Conservation (phyloP, 345 rosid species). For the Linum trigynum region DNA sequence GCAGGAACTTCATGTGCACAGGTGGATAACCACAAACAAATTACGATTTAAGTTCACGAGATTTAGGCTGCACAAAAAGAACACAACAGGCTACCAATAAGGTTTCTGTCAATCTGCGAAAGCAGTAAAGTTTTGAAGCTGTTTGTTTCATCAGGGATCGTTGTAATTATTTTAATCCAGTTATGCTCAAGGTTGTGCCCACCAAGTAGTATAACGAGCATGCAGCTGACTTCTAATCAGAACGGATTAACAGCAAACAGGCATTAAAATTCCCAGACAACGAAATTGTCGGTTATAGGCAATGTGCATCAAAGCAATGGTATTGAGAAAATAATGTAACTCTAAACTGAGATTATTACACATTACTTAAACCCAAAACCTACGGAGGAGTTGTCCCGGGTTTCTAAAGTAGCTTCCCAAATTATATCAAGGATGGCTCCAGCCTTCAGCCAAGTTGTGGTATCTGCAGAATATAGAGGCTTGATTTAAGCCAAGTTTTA, state of each 20-base stretch:
- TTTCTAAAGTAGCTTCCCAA: background rate
- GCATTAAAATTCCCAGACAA: background rate
- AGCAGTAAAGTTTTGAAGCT: background rate
- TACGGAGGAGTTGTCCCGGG: background rate
- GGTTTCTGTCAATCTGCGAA: background rate
- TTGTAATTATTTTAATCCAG: background rate
- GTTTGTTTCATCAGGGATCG: background rate
- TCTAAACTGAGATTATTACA: background rate
- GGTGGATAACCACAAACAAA: background rate
- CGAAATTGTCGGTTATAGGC: background rate
- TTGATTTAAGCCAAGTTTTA: too few relatives aligned
- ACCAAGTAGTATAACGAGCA: too few relatives aligned
- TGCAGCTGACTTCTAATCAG: background rate
- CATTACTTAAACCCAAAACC: background rate
- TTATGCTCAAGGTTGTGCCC: background rate
- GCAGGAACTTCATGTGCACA: background rate
- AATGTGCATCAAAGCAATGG: background rate
- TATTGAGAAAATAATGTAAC: background rate
- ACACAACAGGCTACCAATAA: background rate
- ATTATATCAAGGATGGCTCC: background rate
- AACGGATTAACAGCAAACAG: background rate
- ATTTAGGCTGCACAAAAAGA: background rate
- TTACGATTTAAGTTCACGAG: background rate
- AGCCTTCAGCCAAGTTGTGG: background rate
- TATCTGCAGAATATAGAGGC: background rate